A percentile compares a stretch with the other conserved stretches of the same genome.
phyloP scores from a whole-genome alignment of 2,329 filamentous ascomycete species.

The Colletotrichum acutatum region DNA sequence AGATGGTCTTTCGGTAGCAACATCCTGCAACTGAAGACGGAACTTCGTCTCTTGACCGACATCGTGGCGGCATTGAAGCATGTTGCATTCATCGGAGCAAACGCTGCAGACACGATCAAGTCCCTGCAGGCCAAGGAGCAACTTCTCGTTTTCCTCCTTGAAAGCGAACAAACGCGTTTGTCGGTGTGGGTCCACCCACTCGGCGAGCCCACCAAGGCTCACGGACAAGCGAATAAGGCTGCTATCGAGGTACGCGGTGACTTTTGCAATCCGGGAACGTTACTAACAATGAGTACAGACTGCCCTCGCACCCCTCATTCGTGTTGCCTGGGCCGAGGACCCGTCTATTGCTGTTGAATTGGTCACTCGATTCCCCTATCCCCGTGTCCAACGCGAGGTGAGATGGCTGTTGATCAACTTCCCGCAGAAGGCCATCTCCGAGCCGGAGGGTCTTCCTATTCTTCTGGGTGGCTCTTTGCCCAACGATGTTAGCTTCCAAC shows the following conservation, averaged over 20 bases:
- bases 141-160: constrained; percentile 81
- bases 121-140: constrained; percentile 83
- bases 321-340: constrained; percentile 87
- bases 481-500: constrained; percentile 81
- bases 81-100: constrained; percentile 69
- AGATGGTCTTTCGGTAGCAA: constrained; percentile 98
- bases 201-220: constrained; percentile 57
- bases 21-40: constrained; percentile 90
- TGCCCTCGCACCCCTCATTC: constrained; percentile 72
- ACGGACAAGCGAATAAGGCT: constrained; percentile 27
- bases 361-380: constrained; percentile 79
- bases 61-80: constrained; percentile 74
- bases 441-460: constrained; percentile 85
- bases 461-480: constrained; percentile 83
- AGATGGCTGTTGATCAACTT: constrained; percentile 83
- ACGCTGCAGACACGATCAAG: constrained; percentile 65
- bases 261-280: not conserved
- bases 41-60: constrained; percentile 83
- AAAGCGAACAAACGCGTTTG: constrained; percentile 85
- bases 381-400: constrained; percentile 78
- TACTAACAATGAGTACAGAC: constrained; percentile 50
- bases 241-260: constrained; percentile 49
- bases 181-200: constrained; percentile 91
- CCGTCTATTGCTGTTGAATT: constrained; percentile 91
- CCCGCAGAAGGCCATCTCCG: constrained; percentile 82